phyloP scores from a whole-genome alignment of 495 filamentous ascomycete genomes.

The Glarea lozoyensis region DNA sequence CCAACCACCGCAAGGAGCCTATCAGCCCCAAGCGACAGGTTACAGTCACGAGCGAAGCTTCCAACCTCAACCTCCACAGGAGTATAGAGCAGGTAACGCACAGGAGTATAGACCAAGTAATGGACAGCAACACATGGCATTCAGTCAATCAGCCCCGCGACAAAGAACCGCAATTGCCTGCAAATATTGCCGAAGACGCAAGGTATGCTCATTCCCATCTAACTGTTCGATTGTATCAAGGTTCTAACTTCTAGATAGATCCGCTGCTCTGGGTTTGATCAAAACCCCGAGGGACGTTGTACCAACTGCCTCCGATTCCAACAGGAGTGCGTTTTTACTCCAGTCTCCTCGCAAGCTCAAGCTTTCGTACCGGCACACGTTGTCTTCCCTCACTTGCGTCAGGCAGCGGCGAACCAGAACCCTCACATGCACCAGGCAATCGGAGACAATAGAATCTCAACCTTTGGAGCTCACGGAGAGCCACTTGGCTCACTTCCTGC shows the following conservation, averaged over 20 bases:
- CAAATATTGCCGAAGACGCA: conserved; percentile 71
- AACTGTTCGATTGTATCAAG: not conserved
- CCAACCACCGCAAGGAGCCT: conserved; percentile 4
- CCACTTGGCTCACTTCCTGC: conserved; percentile 44
- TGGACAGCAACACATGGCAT: conserved; percentile 19
- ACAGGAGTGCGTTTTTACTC: conserved; percentile 81
- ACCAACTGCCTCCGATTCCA: conserved; percentile 73
- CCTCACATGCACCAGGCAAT: conserved; percentile 29
- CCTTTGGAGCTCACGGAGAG: conserved; percentile 73
- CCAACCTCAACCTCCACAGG: too few relatives aligned
- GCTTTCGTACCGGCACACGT: conserved; percentile 77
- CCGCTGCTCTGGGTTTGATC: conserved; percentile 76
- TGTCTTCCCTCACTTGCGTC: conserved; percentile 53
- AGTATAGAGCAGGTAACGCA: conserved; percentile 18
- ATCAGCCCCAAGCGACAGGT: conserved; percentile 16
- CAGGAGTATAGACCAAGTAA: conserved; percentile 18
- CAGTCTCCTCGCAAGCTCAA: conserved; percentile 73
- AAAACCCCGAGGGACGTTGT: conserved; percentile 67
- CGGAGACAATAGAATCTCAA: too few relatives aligned
- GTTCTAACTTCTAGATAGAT: conserved; percentile 42
- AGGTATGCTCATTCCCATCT: conserved; percentile 41
- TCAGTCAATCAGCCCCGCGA: conserved; percentile 55
- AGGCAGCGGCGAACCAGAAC: conserved; percentile 33
- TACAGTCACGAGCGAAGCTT: too few relatives aligned
- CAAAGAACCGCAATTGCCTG: conserved; percentile 82